These are phyloP conservation scores for Silene latifolia DNA, from an alignment of 148 eudicot species.

Conservation along the genomic window DNA sequence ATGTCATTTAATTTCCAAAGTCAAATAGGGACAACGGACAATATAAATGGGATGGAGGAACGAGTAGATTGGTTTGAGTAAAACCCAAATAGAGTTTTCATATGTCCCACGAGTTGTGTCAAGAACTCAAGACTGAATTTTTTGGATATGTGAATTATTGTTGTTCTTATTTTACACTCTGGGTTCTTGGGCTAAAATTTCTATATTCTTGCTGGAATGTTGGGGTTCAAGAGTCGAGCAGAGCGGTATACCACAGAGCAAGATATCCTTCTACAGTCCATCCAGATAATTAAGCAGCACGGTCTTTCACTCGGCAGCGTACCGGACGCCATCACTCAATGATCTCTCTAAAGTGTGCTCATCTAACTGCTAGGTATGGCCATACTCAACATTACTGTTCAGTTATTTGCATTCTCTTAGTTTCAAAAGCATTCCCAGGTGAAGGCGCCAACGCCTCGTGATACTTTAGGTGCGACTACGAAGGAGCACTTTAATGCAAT, in stretches of 20 bases:
- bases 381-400: background rate
- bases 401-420: background rate
- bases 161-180: conserved; percentile 1
- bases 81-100: background rate
- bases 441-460: background rate
- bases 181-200: conserved; percentile 6
- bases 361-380: conserved; percentile 19
- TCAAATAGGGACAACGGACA: background rate
- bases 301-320: conserved; percentile 64
- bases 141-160: background rate
- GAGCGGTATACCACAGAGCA: conserved; percentile 59
- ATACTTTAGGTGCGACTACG: background rate
- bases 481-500: background rate
- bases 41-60: background rate
- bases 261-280: conserved; percentile 73
- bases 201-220: conserved; percentile 7
- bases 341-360: background rate
- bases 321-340: conserved; percentile 29
- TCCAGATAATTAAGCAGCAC: conserved; percentile 69
- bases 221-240: conserved; percentile 57
- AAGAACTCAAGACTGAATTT: background rate
- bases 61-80: background rate
- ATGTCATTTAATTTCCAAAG: background rate
- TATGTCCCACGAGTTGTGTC: background rate
- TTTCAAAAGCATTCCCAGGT: background rate